Evolutionary conservation across 169 alveolate genomes (phyloP).

Genomic region (Plasmodium berghei): DNA sequence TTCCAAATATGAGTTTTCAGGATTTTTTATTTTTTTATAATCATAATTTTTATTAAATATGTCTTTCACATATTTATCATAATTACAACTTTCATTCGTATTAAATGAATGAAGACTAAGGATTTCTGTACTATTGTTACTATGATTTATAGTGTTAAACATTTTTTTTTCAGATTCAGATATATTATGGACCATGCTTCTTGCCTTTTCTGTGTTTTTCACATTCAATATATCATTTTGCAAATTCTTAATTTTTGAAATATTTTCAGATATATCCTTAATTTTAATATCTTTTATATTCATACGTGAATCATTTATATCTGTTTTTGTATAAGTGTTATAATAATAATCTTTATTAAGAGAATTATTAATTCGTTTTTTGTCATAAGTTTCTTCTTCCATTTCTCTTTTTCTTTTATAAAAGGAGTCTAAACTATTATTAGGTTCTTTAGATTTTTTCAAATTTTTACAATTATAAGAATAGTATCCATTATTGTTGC

Average conservation of each 20-base stretch:
- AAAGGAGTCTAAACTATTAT: conserved; percentile 20
- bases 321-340: background rate
- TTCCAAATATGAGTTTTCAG: too few relatives aligned
- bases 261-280: background rate
- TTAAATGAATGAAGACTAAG: too few relatives aligned
- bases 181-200: too few relatives aligned
- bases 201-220: too few relatives aligned
- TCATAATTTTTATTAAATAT: too few relatives aligned
- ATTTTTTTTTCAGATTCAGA: too few relatives aligned
- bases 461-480: background rate
- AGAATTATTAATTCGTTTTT: background rate
- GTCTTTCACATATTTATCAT: too few relatives aligned
- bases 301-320: background rate
- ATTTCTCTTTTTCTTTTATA: conserved; percentile 35
- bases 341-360: conserved; percentile 5
- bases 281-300: background rate
- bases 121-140: too few relatives aligned
- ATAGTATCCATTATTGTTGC: background rate
- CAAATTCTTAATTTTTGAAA: background rate
- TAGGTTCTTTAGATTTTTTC: background rate
- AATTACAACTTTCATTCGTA: too few relatives aligned
- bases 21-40: too few relatives aligned
- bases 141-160: too few relatives aligned
- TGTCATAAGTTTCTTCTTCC: conserved; percentile 16
- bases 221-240: background rate